phyloP scores from a whole-genome alignment of 2,329 filamentous ascomycete genomes.

The Clarireedia sp. region DNA sequence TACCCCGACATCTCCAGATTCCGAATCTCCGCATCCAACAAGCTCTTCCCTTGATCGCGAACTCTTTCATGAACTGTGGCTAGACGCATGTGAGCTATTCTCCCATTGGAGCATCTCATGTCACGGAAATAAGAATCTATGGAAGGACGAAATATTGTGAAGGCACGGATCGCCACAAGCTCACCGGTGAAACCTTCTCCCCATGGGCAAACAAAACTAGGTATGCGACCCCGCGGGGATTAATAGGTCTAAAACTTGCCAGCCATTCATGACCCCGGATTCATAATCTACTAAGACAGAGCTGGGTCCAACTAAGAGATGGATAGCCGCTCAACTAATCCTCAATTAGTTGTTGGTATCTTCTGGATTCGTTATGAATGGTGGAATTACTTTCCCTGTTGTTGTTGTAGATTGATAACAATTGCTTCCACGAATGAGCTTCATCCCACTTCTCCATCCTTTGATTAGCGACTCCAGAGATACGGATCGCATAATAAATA shows the following conservation, averaged over 20 bases:
- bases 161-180: neutral
- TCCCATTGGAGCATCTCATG: neutral
- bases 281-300: neutral
- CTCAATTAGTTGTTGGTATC: neutral
- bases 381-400: slow-evolving; percentile 3
- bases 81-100: too few species aligned
- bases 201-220: slow-evolving; percentile 3
- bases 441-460: neutral
- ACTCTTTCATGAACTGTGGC: too few species aligned
- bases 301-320: neutral
- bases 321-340: slow-evolving; percentile 2
- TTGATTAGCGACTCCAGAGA: neutral
- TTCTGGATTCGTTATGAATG: neutral
- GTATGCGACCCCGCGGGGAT: slow-evolving; percentile 3
- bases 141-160: neutral
- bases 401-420: neutral
- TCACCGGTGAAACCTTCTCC: slow-evolving; percentile 1
- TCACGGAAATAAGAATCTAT: neutral
- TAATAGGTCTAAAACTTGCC: neutral
- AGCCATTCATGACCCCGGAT: slow-evolving; percentile 2
- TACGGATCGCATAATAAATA: neutral
- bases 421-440: slow-evolving; percentile 6
- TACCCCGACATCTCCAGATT: neutral
- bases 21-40: too few species aligned
- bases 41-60: too few species aligned